These are phyloP conservation scores for Scedosporium aurantiacum DNA, from an alignment of 2,329 filamentous ascomycete species.

Conservation along the genomic window DNA sequence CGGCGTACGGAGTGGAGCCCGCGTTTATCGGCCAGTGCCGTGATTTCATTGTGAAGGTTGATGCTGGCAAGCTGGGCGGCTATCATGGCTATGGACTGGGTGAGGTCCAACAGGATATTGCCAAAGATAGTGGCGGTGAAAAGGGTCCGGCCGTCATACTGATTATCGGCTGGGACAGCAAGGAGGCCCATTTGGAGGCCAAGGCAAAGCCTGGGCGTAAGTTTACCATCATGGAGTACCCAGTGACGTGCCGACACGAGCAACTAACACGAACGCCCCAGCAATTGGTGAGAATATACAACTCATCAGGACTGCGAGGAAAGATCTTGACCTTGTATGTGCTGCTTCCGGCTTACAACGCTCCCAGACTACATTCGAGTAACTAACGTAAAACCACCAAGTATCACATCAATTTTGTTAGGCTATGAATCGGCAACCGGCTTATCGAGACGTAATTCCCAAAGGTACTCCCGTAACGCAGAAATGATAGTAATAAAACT, in stretches of 20 bases:
- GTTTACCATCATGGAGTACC: conserved; percentile 3
- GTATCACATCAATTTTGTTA: background rate
- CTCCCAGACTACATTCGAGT: background rate
- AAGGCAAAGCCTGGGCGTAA: conserved; percentile 15
- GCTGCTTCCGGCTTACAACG: background rate
- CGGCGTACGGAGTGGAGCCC: conserved; percentile 21
- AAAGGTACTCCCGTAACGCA: too few relatives aligned
- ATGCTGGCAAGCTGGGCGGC: conserved; percentile 16
- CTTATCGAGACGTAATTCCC: too few relatives aligned
- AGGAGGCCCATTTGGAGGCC: conserved; percentile 22
- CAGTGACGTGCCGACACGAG: background rate
- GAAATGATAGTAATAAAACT: too few relatives aligned
- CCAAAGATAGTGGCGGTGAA: conserved; percentile 16
- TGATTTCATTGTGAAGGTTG: conserved; percentile 20
- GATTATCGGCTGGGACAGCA: conserved; percentile 28
- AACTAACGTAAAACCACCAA: background rate
- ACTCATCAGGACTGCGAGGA: conserved; percentile 18
- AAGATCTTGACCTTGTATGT: conserved; percentile 22
- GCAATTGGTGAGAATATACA: conserved; percentile 25
- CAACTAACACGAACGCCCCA: conserved; percentile 9
- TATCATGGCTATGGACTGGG: conserved; percentile 21
- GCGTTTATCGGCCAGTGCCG: conserved; percentile 10
- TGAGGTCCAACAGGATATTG: conserved; percentile 19
- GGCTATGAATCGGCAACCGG: background rate
- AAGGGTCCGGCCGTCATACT: conserved; percentile 20